A percentile compares a stretch with the other conserved stretches of the same genome.
Conservation (phyloP, 495 filamentous ascomycete species). For the Penicillium roqueforti region DNA sequence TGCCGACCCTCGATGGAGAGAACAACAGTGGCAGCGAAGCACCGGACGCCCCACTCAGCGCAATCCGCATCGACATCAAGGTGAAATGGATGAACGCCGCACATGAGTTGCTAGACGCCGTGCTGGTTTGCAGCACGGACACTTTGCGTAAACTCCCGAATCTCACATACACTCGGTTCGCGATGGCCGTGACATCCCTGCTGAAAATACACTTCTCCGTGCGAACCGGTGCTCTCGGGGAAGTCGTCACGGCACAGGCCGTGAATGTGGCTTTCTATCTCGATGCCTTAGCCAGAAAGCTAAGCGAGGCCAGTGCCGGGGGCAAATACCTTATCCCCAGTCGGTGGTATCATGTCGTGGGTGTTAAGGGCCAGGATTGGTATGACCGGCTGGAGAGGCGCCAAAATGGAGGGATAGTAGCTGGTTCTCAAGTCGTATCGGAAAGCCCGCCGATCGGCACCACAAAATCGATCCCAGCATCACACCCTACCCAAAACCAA, state of each 20-base stretch:
- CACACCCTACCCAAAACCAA: background rate
- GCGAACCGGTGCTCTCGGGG: slow-evolving; percentile 39
- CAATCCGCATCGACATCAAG: slow-evolving; percentile 46
- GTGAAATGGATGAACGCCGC: slow-evolving; percentile 48
- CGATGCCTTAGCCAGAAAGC: slow-evolving; percentile 32
- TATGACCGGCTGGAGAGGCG: slow-evolving; percentile 33
- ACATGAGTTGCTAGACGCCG: slow-evolving; percentile 45
- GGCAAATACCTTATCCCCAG: slow-evolving; percentile 37
- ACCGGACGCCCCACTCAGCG: slow-evolving; percentile 30
- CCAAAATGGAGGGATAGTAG: slow-evolving; percentile 6
- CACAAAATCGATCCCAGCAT: slow-evolving; percentile 5
- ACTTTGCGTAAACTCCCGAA: slow-evolving; percentile 44
- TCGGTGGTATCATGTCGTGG: slow-evolving; percentile 38
- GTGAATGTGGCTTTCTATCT: slow-evolving; percentile 48
- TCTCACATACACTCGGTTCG: slow-evolving; percentile 43
- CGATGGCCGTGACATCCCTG: slow-evolving; percentile 42
- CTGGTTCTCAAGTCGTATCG: slow-evolving; percentile 6
- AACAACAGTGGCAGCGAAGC: slow-evolving; percentile 13
- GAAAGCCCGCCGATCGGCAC: slow-evolving; percentile 6
- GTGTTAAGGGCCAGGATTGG: slow-evolving; percentile 36
- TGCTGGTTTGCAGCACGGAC: slow-evolving; percentile 37
- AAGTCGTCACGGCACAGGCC: slow-evolving; percentile 37
- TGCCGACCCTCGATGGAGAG: slow-evolving; percentile 35
- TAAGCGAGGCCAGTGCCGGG: slow-evolving; percentile 37
- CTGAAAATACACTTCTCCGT: slow-evolving; percentile 50